Conservation (phyloP, 805 yeast species). For the Schwanniomyces vanrijiae region DNA sequence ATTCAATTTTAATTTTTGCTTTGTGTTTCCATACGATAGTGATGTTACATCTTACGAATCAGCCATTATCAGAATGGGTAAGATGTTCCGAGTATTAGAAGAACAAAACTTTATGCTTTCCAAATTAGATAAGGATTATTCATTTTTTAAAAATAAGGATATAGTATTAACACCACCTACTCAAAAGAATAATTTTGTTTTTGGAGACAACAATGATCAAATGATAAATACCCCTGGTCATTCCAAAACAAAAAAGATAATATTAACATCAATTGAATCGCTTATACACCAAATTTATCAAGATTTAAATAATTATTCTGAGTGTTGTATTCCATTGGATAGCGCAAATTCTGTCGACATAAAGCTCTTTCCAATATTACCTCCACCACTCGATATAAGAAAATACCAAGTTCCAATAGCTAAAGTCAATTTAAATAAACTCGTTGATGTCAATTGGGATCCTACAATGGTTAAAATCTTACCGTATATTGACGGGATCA, state of each 20-base stretch:
- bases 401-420: conserved; percentile 90
- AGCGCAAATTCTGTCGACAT: conserved; percentile 88
- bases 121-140: conserved; percentile 36
- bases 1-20: conserved; percentile 89
- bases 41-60: conserved; percentile 86
- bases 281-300: conserved; percentile 88
- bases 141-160: conserved; percentile 37
- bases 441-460: conserved; percentile 94
- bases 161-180: conserved; percentile 1
- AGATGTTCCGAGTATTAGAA: conserved; percentile 85
- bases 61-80: conserved; percentile 79
- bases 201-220: conserved; percentile 10
- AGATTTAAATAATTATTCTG: conserved; percentile 92
- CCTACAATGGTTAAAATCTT: conserved; percentile 90
- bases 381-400: conserved; percentile 73
- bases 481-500: conserved; percentile 86
- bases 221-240: conserved; percentile 32
- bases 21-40: conserved; percentile 80
- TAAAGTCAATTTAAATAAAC: conserved; percentile 68
- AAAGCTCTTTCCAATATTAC: conserved; percentile 86
- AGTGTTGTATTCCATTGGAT: conserved; percentile 92
- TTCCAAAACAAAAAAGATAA: conserved; percentile 30
- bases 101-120: conserved; percentile 83
- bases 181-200: conserved; percentile 7
- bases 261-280: conserved; percentile 57